Percentiles rank a stretch among this genome's conserved stretches.
phyloP scores from a whole-genome alignment of 768 basidiomycete genomes.

The Tylopilus felleus region DNA sequence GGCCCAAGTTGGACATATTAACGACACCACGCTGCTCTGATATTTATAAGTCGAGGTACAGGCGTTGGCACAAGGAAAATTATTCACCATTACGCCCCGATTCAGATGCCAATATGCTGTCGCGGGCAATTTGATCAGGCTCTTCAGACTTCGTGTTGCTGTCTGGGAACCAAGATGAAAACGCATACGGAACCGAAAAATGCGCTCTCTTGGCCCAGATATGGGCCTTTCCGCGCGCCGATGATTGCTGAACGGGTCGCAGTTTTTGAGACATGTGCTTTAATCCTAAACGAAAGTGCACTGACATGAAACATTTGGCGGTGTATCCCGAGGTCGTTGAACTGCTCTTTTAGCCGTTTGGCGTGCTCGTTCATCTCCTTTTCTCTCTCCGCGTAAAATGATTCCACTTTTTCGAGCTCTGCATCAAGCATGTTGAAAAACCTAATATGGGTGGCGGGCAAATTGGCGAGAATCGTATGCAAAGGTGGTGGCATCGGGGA shows the following conservation, averaged over 20 bases:
- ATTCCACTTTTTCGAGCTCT: conserved; percentile 84
- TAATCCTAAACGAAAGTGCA: conserved; percentile 10
- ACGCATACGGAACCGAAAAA: neutral
- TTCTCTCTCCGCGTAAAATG: conserved; percentile 75
- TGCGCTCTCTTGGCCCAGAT: conserved; percentile 12
- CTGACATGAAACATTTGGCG: conserved; percentile 53
- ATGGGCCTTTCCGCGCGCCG: conserved; percentile 1
- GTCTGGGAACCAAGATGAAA: conserved; percentile 4
- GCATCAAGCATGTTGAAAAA: conserved; percentile 78
- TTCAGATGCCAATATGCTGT: neutral
- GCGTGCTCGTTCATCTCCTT: conserved; percentile 52
- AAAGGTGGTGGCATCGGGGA: conserved; percentile 33
- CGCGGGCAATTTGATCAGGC: neutral
- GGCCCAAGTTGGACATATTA: neutral
- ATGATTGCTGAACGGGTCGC: conserved; percentile 14
- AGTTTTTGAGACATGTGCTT: neutral
- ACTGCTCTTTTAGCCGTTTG: conserved; percentile 56
- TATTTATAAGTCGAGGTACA: neutral
- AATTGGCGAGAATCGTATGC: conserved; percentile 46
- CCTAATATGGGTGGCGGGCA: conserved; percentile 56
- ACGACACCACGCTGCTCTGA: neutral
- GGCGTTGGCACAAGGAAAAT: neutral
- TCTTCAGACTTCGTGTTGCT: neutral
- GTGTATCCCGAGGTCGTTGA: conserved; percentile 72
- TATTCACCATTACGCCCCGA: neutral